These are phyloP conservation scores for Colletotrichum sp. DNA, from an alignment of 2,329 filamentous ascomycete genomes.

Conservation along the genomic window DNA sequence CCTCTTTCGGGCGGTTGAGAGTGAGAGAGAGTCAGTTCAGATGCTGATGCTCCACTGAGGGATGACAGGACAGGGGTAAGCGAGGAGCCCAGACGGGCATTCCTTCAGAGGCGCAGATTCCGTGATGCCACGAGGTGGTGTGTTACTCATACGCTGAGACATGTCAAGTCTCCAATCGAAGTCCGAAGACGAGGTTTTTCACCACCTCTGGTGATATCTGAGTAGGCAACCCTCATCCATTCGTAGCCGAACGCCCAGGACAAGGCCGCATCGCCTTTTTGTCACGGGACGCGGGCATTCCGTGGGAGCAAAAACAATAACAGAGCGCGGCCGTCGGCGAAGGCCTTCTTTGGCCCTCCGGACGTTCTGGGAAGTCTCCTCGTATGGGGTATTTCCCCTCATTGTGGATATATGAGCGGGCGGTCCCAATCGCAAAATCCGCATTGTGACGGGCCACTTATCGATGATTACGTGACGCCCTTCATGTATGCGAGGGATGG, in stretches of 20 bases:
- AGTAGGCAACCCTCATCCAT: conserved; percentile 7
- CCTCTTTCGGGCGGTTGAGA: conserved; percentile 1
- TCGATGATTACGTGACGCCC: conserved; percentile 4
- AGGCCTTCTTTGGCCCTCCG: not conserved
- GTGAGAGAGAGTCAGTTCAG: not conserved
- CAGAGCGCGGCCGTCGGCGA: not conserved
- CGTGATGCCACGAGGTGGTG: conserved; percentile 17
- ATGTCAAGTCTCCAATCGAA: conserved; percentile 11
- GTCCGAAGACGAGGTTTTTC: not conserved
- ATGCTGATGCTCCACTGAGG: not conserved
- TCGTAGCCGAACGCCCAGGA: not conserved
- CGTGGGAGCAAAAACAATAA: not conserved
- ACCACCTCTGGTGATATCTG: not conserved
- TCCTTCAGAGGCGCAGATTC: not conserved
- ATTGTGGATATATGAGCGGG: not conserved
- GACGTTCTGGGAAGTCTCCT: not conserved
- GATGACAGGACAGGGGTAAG: conserved; percentile 16
- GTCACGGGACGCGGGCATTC: conserved; percentile 17
- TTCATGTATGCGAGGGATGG: not conserved
- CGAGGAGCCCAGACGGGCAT: not conserved
- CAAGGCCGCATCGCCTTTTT: conserved; percentile 6
- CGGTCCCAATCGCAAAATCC: not conserved
- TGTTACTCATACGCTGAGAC: conserved; percentile 5
- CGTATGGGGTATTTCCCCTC: not conserved
- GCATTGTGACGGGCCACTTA: not conserved